Percentiles rank a stretch among this genome's conserved stretches.
Conservation (phyloP, 73 alveolate genomes). For the Blepharisma japonicum region DNA sequence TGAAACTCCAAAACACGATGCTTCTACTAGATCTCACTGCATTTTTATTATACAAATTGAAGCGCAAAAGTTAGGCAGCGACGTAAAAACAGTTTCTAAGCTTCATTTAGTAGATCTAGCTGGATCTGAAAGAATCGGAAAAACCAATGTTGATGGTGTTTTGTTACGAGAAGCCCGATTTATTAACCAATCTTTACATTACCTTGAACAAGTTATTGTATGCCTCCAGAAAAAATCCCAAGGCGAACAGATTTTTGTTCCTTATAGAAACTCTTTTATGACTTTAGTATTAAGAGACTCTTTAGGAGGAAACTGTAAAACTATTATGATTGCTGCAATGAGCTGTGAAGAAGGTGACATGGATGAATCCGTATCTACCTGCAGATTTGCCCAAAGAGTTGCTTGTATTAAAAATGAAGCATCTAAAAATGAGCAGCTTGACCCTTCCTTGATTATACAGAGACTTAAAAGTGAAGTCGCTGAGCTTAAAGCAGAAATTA, state of each 20-base stretch:
- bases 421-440: slow-evolving; percentile 92
- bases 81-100: slow-evolving; percentile 90
- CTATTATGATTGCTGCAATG: slow-evolving; percentile 96
- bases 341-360: slow-evolving; percentile 85
- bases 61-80: slow-evolving; percentile 94
- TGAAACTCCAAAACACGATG: slow-evolving; percentile 99
- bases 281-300: slow-evolving; percentile 93
- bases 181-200: slow-evolving; percentile 94
- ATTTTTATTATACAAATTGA: slow-evolving; percentile 96
- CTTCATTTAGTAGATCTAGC: slow-evolving; percentile 88
- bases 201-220: slow-evolving; percentile 95
- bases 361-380: slow-evolving; percentile 79
- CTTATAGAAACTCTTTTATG: slow-evolving; percentile 96
- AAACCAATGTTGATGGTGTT: slow-evolving; percentile 82
- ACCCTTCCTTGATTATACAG: slow-evolving; percentile 92
- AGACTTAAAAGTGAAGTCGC: slow-evolving; percentile 93
- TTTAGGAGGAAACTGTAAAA: slow-evolving; percentile 97
- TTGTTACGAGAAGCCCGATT: slow-evolving; percentile 87
- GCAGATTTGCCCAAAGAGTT: slow-evolving; percentile 98
- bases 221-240: slow-evolving; percentile 68
- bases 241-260: slow-evolving; percentile 86
- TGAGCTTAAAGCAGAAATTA: slow-evolving; percentile 95
- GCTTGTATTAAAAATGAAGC: slow-evolving; percentile 93
- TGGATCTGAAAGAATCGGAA: slow-evolving; percentile 89
- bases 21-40: slow-evolving; percentile 99